Base-by-base conservation (phyloP, 176 grass and related monocot species). In the Panicum miliaceum region DNA sequence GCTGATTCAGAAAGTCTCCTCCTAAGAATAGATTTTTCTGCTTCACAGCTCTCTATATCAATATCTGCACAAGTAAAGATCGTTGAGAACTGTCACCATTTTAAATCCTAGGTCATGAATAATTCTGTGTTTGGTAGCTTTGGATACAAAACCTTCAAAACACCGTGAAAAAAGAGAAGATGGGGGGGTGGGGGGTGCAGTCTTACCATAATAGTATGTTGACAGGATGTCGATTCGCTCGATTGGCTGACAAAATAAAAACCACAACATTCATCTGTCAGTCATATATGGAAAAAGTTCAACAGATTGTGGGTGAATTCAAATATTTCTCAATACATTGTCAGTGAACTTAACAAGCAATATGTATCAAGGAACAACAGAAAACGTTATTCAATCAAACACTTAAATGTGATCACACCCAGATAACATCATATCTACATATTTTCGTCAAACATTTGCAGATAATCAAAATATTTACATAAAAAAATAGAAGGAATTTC, bases 1-100 rank as follows among this genome's bases (percentile, higher is more conserved):
- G 92, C 88, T 65, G 92, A 94, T 89, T 94, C 92, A 86, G 92
- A 94, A 89, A 97, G 92, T 77, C 90, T 92, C 82, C 92, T 90
- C 82, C 82, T 91, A 67, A 97, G 88, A 79, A 88, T 90, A 71
- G 86, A 76, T 67, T 94, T 97, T 71, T 97, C 92, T 73, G 75
- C 78, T 89, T 94, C 86, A 18, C 95, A 97, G 35, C 69, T 84
- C 73, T 92, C 90, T 18, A 89, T 52, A 59, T 86, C 88, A 68
- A 90, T 89, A 87, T 97, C 92, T 97, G 83, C 47, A 88, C 48
- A 42, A 46, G 57, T 34, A 77, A 77, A 64, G 64, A 77, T 43
- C 36, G 2, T 25, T 46, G 43, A 72, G 69, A 29, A 47, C 2
- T 47, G 43, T 5, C 22, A 16, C 8, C 50, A 51, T 18, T 52